A percentile compares a stretch with the other conserved stretches of the same genome.
Conservation (phyloP, 2,329 filamentous ascomycete species). For the Dendrostoma leiphaemia region DNA sequence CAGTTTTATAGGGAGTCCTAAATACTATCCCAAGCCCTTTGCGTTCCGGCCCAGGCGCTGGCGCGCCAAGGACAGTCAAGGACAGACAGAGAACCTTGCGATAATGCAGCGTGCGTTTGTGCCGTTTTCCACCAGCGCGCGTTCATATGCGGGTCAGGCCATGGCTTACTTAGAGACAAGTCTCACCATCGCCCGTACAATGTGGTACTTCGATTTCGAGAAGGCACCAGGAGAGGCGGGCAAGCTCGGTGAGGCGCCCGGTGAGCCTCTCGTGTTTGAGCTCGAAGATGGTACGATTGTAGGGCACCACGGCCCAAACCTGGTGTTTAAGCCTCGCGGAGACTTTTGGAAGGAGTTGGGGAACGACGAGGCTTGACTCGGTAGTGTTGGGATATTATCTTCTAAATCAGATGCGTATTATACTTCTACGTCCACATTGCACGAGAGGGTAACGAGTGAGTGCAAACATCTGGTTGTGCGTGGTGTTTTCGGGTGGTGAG, state of each 20-base stretch:
- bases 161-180: background rate
- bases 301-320: too few relatives aligned
- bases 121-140: background rate
- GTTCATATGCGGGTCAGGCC: background rate
- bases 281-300: too few relatives aligned
- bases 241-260: background rate
- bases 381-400: too few relatives aligned
- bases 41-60: too few relatives aligned
- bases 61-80: background rate
- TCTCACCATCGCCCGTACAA: background rate
- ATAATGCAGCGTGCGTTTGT: background rate
- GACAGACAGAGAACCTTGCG: background rate
- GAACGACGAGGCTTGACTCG: too few relatives aligned
- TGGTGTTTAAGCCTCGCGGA: too few relatives aligned
- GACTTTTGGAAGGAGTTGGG: too few relatives aligned
- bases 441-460: too few relatives aligned
- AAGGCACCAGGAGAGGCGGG: background rate
- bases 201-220: slow-evolving; percentile 5
- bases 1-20: background rate
- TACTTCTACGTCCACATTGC: too few relatives aligned
- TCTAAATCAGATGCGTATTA: too few relatives aligned
- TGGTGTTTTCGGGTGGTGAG: background rate
- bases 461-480: too few relatives aligned
- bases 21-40: slow-evolving; percentile 3
- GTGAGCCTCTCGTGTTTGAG: background rate